These are phyloP conservation scores for Brassica balearica DNA, from an alignment of 441 rosid genomes.

Conservation along the genomic window DNA sequence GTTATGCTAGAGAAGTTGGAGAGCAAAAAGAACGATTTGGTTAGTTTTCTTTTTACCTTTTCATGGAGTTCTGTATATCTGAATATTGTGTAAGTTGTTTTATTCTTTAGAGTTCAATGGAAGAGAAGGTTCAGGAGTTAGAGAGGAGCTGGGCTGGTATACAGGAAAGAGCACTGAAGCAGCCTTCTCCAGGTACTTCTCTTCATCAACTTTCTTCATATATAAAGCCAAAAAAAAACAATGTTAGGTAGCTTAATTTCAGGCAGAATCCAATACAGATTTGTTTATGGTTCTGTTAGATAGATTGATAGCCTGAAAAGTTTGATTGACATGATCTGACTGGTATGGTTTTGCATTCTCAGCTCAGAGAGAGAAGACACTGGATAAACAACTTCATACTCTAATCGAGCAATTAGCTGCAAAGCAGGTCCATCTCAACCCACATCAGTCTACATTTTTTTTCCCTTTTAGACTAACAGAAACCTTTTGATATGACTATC, in stretches of 20 bases:
- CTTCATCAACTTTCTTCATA: slow-evolving; percentile 22
- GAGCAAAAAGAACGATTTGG: slow-evolving; percentile 76
- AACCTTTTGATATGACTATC: slow-evolving; percentile 25
- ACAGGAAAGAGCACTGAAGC: slow-evolving; percentile 74
- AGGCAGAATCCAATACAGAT: slow-evolving; percentile 22
- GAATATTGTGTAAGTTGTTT: slow-evolving; percentile 21
- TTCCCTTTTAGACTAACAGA: too few relatives aligned
- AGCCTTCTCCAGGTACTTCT: slow-evolving; percentile 76
- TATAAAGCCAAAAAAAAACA: not conserved
- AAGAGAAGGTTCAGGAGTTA: slow-evolving; percentile 67
- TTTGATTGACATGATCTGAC: slow-evolving; percentile 27
- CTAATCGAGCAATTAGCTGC: slow-evolving; percentile 85
- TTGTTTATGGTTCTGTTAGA: not conserved
- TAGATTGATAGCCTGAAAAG: slow-evolving; percentile 20
- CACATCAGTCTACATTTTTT: too few relatives aligned
- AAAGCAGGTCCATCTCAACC: slow-evolving; percentile 81
- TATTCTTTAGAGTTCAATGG: slow-evolving; percentile 61
- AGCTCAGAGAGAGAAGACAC: slow-evolving; percentile 91
- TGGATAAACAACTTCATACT: slow-evolving; percentile 91
- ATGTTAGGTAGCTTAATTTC: slow-evolving; percentile 19
- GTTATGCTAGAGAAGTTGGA: slow-evolving; percentile 62
- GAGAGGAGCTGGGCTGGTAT: slow-evolving; percentile 71
- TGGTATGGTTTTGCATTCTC: slow-evolving; percentile 33
- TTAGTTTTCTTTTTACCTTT: slow-evolving; percentile 29
- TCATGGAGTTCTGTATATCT: not conserved